phyloP scores from a whole-genome alignment of 2,329 filamentous ascomycete genomes.

The Fusarium circinatum region DNA sequence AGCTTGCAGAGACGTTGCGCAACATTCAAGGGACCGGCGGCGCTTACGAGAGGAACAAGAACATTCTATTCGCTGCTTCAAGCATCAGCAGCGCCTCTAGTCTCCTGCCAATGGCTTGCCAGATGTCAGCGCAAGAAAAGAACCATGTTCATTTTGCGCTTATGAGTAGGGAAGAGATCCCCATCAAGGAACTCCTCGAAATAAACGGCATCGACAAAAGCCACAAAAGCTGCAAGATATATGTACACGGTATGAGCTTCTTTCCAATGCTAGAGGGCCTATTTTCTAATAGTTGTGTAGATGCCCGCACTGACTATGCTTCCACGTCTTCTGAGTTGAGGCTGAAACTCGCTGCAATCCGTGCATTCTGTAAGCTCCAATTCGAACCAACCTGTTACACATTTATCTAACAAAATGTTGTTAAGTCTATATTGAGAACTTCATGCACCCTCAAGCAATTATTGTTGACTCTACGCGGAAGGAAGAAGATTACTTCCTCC shows the following conservation, averaged over 20 bases:
- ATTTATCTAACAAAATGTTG: conserved; percentile 5
- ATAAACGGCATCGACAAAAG: conserved; percentile 81
- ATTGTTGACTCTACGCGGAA: conserved; percentile 73
- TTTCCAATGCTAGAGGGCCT: not conserved
- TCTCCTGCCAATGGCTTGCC: conserved; percentile 84
- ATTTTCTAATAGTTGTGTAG: conserved; percentile 50
- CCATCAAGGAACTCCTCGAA: conserved; percentile 73
- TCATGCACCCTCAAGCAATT: conserved; percentile 80
- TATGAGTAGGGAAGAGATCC: conserved; percentile 77
- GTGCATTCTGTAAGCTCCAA: conserved; percentile 67
- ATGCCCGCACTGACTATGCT: conserved; percentile 82
- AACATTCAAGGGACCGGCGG: conserved; percentile 66
- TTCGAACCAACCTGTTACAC: not conserved
- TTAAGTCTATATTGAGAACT: conserved; percentile 72
- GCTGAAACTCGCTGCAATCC: conserved; percentile 70
- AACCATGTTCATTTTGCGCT: conserved; percentile 86
- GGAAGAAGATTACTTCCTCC: conserved; percentile 77
- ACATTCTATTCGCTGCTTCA: conserved; percentile 82
- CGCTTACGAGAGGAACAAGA: conserved; percentile 65
- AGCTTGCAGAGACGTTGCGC: conserved; percentile 72
- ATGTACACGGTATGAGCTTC: conserved; percentile 61
- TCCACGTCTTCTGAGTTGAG: conserved; percentile 75
- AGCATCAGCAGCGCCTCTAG: conserved; percentile 77
- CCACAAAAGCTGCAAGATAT: conserved; percentile 72
- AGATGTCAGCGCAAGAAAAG: conserved; percentile 76